Base-by-base conservation (phyloP, 2,329 filamentous ascomycete species). In the Alternaria longipes region DNA sequence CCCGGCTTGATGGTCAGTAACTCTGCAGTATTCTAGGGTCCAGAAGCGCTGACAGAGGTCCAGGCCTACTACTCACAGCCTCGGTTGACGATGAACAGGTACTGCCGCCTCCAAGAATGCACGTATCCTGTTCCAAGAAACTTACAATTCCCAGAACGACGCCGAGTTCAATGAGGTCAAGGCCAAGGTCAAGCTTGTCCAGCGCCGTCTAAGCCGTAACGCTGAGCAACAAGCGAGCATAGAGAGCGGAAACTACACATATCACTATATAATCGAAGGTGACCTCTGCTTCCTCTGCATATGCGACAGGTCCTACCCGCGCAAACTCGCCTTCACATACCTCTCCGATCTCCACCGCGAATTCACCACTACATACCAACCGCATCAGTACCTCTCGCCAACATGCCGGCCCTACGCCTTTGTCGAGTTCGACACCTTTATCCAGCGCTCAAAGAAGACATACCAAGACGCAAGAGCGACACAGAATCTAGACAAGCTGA, bases 241-340 rank as follows among this genome's bases (percentile, higher is more conserved):
- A 81, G 94, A 98, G 81, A 91, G 90, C 68, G 89, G 91, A 67
- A 83, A 85, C 75, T 94, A 92, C 84, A 93, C 89, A 63, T 85
- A 98, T 78, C 94, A 99, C 86, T 97, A 97, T 84, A 84, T 94
- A 65, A 91, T 99, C 81, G 85, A 90, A 73, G 85, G 89, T 74
- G 90, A 92, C 72, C 86, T 99, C 70, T 90, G 93, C 82, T 98
- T 97, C 84, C 86, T 98, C 72, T 93, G 91, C 84, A 94, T 99
- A 81, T 94, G 92, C 84, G 94, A 97, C 80, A 87, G 89, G 59
- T 92, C 92, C 58, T 99, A 98, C 84, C 94, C 95, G 60, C 94
- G 95, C 81, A 98, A 99, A 82, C 91, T 99, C 50, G 94, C 96
- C 75, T 97, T 99, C 81, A 97, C 94, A 63, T 99, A 98, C 86